Conservation (phyloP, 805 yeast species). For the Candida cerambycidarum region DNA sequence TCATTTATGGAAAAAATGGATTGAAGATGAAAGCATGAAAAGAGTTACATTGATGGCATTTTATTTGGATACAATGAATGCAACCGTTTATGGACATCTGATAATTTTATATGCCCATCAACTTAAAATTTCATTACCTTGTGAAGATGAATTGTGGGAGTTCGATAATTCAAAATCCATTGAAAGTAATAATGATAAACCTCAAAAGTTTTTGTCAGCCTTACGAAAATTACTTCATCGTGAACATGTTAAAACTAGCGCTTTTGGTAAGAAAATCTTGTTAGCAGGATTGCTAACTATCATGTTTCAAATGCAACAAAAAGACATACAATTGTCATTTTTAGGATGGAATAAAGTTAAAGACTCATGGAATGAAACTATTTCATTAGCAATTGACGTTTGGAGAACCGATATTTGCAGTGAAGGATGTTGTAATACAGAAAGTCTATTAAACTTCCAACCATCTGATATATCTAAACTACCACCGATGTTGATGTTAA, state of each 20-base stretch:
- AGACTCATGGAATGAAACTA: conserved; percentile 27
- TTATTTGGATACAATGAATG: conserved; percentile 35
- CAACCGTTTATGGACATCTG: conserved; percentile 35
- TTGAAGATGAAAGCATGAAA: conserved; percentile 38
- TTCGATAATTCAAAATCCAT: conserved; percentile 17
- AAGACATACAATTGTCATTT: conserved; percentile 24
- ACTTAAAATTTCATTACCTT: conserved; percentile 27
- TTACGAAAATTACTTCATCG: conserved; percentile 22
- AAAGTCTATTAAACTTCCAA: conserved; percentile 12
- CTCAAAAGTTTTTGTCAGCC: conserved; percentile 26
- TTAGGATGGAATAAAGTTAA: conserved; percentile 25
- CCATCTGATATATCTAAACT: conserved; percentile 11
- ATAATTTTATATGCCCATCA: conserved; percentile 27
- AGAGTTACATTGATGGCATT: conserved; percentile 35
- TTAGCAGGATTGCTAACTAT: conserved; percentile 24
- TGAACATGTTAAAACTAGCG: conserved; percentile 19
- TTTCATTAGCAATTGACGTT: conserved; percentile 28
- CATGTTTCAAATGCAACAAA: conserved; percentile 28
- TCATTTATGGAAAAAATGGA: conserved; percentile 33
- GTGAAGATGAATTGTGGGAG: conserved; percentile 31
- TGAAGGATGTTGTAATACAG: conserved; percentile 18
- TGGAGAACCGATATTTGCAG: conserved; percentile 27
- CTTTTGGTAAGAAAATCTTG: conserved; percentile 24
- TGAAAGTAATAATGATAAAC: conserved; percentile 15
- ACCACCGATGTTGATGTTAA: conserved; percentile 21